Evolutionary conservation across 768 basidiomycete genomes (phyloP), one percentile per base, ranked within the genome.

Genomic region (Collybiopsis confluens): DNA sequence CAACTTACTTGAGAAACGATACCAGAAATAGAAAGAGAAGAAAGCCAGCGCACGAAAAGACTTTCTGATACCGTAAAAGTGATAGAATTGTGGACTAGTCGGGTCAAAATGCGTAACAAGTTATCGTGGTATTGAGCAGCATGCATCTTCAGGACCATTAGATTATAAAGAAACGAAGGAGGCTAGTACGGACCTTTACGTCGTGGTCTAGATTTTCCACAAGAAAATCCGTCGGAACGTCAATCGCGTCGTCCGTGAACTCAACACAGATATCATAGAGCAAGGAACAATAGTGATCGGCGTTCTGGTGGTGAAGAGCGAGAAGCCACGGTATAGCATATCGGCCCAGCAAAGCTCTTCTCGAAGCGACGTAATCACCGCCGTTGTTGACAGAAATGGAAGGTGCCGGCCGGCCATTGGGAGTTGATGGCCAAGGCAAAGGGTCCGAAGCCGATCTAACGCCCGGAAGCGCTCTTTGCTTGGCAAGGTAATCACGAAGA

Each of bases 241-340:
- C 42, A 33, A 45, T 54, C 24, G n/a, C 26, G 24, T 49, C 45
- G 18, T 54, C 45, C 2, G 78, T 74, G 24, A 75, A 59, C 56
- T 84, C 81, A 6, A 68, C 59, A 53, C 80, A 80, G 24, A 80
- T 65, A 6, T 82, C 77, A 54, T 79, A 88, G 2, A 88, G 35
- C 37, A 78, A 68, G 24, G 66, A 62, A 9, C 75, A 72, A 62
- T 88, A 92, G 7, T 73, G 63, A 1, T 64, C 66, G 18, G 77
- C 59, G 60, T 87, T 82, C 50, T 80, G 79, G 45, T 84, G 73
- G 64, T 90, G 86, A 23, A 92, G 66, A 35, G 85, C 82, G 26
- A 76, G 69, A 41, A 92, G 70, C 91, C 91, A 93, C 20, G 77
- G 79, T 16, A 73, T 63, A 13, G 76, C 85, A 62, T 88, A 90